phyloP scores from a whole-genome alignment of 306 rosid species.

The Alnus rubra region DNA sequence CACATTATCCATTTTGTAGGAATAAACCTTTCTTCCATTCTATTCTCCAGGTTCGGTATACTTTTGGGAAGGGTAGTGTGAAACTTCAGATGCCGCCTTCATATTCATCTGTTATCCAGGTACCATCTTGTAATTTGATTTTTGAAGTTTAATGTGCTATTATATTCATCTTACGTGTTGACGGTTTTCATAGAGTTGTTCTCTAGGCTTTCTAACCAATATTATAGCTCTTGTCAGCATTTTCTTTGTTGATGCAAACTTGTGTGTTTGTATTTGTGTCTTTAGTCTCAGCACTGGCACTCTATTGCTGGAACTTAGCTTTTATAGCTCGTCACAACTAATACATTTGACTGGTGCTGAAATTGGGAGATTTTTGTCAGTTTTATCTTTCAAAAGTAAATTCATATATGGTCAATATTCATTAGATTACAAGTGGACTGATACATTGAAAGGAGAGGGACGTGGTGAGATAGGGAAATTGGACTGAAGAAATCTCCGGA shows the following conservation, averaged over 20 bases:
- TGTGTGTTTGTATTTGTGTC: not conserved
- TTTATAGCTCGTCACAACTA: not conserved
- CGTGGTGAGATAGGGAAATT: not conserved
- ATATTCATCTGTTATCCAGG: constrained; percentile 88
- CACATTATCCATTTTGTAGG: not conserved
- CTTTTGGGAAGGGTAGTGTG: constrained; percentile 71
- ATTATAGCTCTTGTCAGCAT: not conserved
- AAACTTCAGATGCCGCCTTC: constrained; percentile 77
- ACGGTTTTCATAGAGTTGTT: not conserved
- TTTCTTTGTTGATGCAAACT: not conserved
- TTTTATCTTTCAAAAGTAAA: not conserved
- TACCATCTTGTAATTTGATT: constrained; percentile 31
- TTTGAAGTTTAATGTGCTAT: not conserved
- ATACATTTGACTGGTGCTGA: not conserved
- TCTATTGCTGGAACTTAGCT: not conserved
- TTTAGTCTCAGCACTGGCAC: not conserved
- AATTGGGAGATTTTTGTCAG: not conserved
- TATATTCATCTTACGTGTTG: not conserved
- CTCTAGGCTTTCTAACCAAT: not conserved
- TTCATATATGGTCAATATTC: not conserved
- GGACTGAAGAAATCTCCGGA: no score
- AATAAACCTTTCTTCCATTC: not conserved
- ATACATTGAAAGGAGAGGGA: not conserved
- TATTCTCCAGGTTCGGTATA: constrained; percentile 66
- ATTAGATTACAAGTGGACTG: not conserved